Conservation (phyloP, 2,329 filamentous ascomycete species). For the Aspergillus texensis region DNA sequence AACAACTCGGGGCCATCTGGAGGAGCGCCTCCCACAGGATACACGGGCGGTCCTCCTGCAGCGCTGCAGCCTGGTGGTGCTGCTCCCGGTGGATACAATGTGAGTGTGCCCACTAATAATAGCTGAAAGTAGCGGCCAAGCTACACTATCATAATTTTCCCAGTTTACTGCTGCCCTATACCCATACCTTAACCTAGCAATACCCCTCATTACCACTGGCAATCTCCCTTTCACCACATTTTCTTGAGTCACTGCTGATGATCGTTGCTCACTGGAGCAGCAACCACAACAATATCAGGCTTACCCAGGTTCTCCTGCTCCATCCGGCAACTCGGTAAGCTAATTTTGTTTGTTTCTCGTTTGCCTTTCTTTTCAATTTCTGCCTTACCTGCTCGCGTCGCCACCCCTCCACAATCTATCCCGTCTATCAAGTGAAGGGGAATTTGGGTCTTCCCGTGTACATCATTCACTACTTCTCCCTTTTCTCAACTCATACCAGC, state of each 20-base stretch:
- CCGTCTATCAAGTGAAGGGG: slow-evolving; percentile 15
- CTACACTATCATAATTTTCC: slow-evolving; percentile 1
- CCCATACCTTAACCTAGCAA: slow-evolving; percentile 8
- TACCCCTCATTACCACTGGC: slow-evolving; percentile 1
- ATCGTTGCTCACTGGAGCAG: slow-evolving; percentile 9
- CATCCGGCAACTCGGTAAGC: slow-evolving; percentile 41
- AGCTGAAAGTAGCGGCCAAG: slow-evolving; percentile 2
- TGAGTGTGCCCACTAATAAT: slow-evolving; percentile 45
- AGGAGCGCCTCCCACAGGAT: slow-evolving; percentile 40
- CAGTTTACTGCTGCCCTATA: slow-evolving; percentile 7
- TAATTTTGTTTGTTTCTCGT: slow-evolving; percentile 18
- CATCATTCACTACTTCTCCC: neutral
- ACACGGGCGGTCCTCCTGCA: slow-evolving; percentile 41
- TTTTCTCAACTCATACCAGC: slow-evolving; percentile 4
- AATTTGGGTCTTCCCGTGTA: slow-evolving; percentile 7
- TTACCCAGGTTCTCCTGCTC: slow-evolving; percentile 48
- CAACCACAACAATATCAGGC: slow-evolving; percentile 57
- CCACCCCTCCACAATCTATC: slow-evolving; percentile 12
- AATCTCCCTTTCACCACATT: neutral
- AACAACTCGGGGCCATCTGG: slow-evolving; percentile 33
- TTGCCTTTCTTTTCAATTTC: slow-evolving; percentile 13
- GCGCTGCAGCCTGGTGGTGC: slow-evolving; percentile 37
- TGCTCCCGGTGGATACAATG: slow-evolving; percentile 48
- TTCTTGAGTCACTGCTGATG: slow-evolving; percentile 9
- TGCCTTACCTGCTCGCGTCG: slow-evolving; percentile 10